Conservation (phyloP, 2,329 filamentous ascomycete species). For the Pezicula rhizophila region DNA sequence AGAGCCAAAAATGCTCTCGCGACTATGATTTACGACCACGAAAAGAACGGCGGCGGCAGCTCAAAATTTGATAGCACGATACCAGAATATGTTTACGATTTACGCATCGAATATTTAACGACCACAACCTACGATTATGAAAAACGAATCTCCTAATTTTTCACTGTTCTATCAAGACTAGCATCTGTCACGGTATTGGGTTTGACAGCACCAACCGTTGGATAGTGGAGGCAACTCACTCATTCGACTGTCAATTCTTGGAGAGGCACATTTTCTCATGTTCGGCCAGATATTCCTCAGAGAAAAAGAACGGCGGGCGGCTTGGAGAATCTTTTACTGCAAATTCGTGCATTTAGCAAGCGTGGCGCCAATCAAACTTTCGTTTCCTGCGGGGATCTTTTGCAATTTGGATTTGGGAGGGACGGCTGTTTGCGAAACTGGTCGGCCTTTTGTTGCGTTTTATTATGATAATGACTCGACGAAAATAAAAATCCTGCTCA, state of each 20-base stretch:
- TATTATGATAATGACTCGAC: background rate
- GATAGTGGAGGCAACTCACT: constrained; percentile 26
- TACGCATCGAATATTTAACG: constrained; percentile 5
- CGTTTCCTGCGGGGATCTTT: constrained; percentile 12
- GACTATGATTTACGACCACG: constrained; percentile 13
- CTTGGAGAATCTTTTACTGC: constrained; percentile 12
- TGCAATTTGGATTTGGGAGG: constrained; percentile 5
- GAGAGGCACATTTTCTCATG: constrained; percentile 15
- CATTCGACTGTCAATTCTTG: constrained; percentile 21
- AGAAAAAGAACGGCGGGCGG: constrained; percentile 5
- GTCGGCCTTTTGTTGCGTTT: background rate
- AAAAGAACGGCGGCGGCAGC: constrained; percentile 15
- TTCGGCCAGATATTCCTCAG: constrained; percentile 4
- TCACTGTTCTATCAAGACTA: constrained; percentile 14
- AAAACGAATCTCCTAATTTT: constrained; percentile 12
- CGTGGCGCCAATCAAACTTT: constrained; percentile 15
- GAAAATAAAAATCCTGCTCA: background rate
- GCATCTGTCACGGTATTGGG: constrained; percentile 18
- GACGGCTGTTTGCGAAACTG: background rate
- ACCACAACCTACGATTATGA: background rate
- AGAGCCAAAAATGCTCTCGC: constrained; percentile 2
- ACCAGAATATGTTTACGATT: constrained; percentile 12
- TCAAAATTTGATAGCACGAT: constrained; percentile 12
- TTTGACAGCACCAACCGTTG: constrained; percentile 25
- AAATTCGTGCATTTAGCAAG: constrained; percentile 26